Evolutionary conservation across 164 flowering plant species (phyloP).

Genomic region (Hamamelis virginiana): DNA sequence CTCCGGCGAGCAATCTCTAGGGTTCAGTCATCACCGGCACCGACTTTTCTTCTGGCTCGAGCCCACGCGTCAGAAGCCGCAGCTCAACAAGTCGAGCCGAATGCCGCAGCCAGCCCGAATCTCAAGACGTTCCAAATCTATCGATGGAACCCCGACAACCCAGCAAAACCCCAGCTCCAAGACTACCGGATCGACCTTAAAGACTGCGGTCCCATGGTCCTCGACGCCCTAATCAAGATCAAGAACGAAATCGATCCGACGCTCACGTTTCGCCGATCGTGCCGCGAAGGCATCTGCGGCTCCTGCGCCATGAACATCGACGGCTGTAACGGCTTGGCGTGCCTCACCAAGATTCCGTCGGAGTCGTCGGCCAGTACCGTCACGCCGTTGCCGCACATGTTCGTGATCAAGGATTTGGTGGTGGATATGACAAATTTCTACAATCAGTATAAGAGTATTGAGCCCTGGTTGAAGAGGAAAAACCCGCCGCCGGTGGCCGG

Average conservation of each 20-base stretch:
- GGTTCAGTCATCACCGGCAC: constrained; percentile 20
- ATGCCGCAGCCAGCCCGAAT: constrained; percentile 17
- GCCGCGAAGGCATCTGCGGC: constrained; percentile 98
- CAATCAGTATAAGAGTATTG: constrained; percentile 96
- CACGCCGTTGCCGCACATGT: constrained; percentile 98
- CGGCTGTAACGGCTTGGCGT: constrained; percentile 93
- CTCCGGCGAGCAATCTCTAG: constrained; percentile 40
- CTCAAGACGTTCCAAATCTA: constrained; percentile 88
- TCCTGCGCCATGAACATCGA: constrained; percentile 99
- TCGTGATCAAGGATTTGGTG: constrained; percentile 93
- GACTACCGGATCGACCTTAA: constrained; percentile 77
- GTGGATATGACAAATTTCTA: constrained; percentile 99
- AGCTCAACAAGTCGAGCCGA: constrained; percentile 38
- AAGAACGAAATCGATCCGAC: constrained; percentile 94
- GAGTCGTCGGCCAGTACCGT: constrained; percentile 37
- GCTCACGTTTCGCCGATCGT: constrained; percentile 89
- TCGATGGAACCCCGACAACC: constrained; percentile 90
- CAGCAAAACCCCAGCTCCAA: constrained; percentile 72
- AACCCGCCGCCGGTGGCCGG: constrained; percentile 45
- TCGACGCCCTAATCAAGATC: constrained; percentile 96
- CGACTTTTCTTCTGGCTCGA: constrained; percentile 27
- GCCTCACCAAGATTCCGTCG: constrained; percentile 73
- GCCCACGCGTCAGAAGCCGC: constrained; percentile 40
- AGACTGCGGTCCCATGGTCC: constrained; percentile 96
- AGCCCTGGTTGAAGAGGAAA: constrained; percentile 99